Evolutionary conservation across 345 rosid species (phyloP).

Genomic region (Sonneratia caseolaris): DNA sequence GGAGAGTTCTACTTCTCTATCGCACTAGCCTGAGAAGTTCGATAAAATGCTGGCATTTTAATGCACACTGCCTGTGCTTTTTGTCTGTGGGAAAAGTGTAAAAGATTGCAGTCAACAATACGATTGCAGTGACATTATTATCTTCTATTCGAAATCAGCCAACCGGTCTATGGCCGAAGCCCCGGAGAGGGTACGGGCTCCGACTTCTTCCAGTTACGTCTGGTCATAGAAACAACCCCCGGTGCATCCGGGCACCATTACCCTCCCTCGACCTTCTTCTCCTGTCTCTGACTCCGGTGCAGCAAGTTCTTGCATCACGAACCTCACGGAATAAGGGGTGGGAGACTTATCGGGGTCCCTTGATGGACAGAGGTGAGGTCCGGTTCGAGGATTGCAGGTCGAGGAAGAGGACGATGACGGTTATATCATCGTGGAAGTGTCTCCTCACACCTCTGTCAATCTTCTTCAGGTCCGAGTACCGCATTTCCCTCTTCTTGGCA

Average conservation of each 20-base stretch:
- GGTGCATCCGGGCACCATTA: neutral
- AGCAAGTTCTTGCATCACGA: neutral
- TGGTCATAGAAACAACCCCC: neutral
- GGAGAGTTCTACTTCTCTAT: no score
- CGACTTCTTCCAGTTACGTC: neutral
- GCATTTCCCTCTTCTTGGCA: constrained; percentile 79
- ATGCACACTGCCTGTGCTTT: no score
- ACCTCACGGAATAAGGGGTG: neutral
- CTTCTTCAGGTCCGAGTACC: constrained; percentile 60
- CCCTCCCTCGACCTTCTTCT: neutral
- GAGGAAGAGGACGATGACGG: constrained; percentile 42
- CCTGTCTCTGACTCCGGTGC: neutral
- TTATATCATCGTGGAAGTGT: constrained; percentile 72
- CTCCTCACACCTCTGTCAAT: constrained; percentile 56
- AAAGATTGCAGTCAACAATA: neutral
- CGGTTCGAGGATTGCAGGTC: constrained; percentile 14
- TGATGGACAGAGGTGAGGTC: constrained; percentile 33
- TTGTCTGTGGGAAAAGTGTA: no score
- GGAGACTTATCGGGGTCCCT: constrained; percentile 27
- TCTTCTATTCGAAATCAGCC: neutral
- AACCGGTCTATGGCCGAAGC: neutral
- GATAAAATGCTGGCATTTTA: no score
- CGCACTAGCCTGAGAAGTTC: no score
- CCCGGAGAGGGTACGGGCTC: neutral
- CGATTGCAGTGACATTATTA: neutral